A percentile compares a stretch with the other conserved stretches of the same genome.
Conservation (phyloP, 192 early-diverging fungal species). For the Allomyces macrogynus region DNA sequence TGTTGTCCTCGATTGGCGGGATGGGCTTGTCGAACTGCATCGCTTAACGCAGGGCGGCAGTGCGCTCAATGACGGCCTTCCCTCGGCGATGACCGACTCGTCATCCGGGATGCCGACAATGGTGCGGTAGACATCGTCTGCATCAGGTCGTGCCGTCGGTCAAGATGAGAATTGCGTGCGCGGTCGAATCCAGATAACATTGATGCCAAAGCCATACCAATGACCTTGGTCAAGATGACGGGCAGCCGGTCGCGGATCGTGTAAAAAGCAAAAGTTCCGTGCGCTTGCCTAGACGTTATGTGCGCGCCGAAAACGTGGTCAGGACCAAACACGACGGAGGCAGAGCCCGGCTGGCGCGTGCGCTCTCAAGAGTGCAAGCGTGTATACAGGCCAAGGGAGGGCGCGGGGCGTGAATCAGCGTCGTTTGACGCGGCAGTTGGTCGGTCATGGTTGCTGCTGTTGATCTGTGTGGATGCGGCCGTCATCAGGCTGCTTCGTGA, state of each 20-base stretch:
- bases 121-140: conserved; percentile 38
- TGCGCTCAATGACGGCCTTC: conserved; percentile 39
- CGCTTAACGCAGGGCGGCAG: conserved; percentile 51
- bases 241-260: conserved; percentile 60
- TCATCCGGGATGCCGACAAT: conserved; percentile 8
- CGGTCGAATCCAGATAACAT: too few species aligned
- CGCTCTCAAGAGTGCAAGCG: background rate
- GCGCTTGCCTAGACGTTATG: conserved; percentile 6
- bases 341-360: background rate
- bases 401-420: background rate
- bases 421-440: background rate
- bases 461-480: too few species aligned
- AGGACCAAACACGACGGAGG: too few species aligned
- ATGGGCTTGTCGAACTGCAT: conserved; percentile 40
- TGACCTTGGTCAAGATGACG: conserved; percentile 56
- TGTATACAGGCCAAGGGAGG: background rate
- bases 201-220: conserved; percentile 7
- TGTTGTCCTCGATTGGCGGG: conserved; percentile 16
- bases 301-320: too few species aligned
- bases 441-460: background rate
- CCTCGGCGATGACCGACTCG: conserved; percentile 27
- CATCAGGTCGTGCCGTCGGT: too few species aligned
- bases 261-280: conserved; percentile 51
- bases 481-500: too few species aligned
- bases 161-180: too few species aligned